Conservation (phyloP, 257 asterid species). For the Coffea eugenioides region DNA sequence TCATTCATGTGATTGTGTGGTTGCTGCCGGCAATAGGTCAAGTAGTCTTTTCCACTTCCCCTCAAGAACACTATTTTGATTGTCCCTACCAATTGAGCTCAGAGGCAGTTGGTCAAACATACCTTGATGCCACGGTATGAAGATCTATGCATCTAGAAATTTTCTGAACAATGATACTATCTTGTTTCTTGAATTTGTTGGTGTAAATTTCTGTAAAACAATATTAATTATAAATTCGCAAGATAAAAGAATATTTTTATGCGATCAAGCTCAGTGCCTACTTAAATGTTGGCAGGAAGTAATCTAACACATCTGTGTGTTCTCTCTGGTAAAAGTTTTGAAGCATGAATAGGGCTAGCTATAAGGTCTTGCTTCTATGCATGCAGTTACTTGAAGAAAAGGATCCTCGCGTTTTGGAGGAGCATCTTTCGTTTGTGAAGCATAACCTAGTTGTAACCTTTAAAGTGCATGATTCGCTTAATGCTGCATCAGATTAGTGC, state of each 20-base stretch:
- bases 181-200: constrained; percentile 7
- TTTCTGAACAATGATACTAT: not conserved
- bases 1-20: not conserved
- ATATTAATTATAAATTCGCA: not conserved
- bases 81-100: constrained; percentile 93
- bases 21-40: constrained; percentile 44
- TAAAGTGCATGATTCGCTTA: not conserved
- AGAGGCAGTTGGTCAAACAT: constrained; percentile 75
- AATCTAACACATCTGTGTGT: too few relatives aligned
- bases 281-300: not conserved
- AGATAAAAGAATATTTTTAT: too few relatives aligned
- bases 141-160: constrained; percentile 13
- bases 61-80: constrained; percentile 90
- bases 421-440: not conserved
- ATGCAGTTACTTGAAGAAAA: not conserved
- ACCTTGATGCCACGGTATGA: constrained; percentile 82
- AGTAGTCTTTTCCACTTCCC: constrained; percentile 63
- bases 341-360: not conserved
- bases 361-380: not conserved
- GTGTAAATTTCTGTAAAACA: not conserved
- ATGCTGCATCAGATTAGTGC: not conserved
- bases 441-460: not conserved
- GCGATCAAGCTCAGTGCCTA: not conserved
- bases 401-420: not conserved
- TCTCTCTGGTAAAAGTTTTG: not conserved